Evolutionary conservation across 2,329 filamentous ascomycete genomes (phyloP), one percentile per base, ranked within the genome.

Genomic region (Fusarium fujikuroi): DNA sequence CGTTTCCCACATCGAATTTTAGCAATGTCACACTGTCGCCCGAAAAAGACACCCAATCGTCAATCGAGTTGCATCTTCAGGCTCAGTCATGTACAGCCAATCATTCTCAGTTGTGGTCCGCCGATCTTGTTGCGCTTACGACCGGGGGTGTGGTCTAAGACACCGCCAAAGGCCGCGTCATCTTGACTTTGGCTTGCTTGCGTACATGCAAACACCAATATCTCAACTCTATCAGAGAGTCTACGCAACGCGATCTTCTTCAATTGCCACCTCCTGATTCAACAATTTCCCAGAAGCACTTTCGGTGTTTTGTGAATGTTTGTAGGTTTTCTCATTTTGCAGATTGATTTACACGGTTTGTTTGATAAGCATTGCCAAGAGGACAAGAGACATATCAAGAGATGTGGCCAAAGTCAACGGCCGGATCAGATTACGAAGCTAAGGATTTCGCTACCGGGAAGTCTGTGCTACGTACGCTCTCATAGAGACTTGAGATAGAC

Each of bases 121-220:
- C 57, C 42, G 53, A 64, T 69, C 56, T 44, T 63, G 62, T 56
- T 64, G 60, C 62, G 62, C 65, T 63, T 69, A 76, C 71, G 68
- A 69, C 72, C 46, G 63, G 75, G 73, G 70, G 75, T 76, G 74
- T 59, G 39, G 52, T 56, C 28, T 47, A 62, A 72, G 69, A 77
- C 74, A 74, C 72, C 61, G 60, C 60, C 59, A 72, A 52, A 76
- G 75, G 74, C 74, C 75, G 75, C 75, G 75, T 77, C 75, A 77
- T 75, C 75, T 75, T 77, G 58, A 67, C 61, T 67, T 65, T 68
- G 60, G 73, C 75, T 77, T 77, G 75, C 75, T 77, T 77, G 75
- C 75, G 75, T 75, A 77, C 66, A 62, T 56, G 46, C 64, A 69
- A 73, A 74, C 72, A 67, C 53, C 62, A 72, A 63, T 60, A 69